phyloP scores from a whole-genome alignment of 805 yeast species.

The Starmera pachycereana region DNA sequence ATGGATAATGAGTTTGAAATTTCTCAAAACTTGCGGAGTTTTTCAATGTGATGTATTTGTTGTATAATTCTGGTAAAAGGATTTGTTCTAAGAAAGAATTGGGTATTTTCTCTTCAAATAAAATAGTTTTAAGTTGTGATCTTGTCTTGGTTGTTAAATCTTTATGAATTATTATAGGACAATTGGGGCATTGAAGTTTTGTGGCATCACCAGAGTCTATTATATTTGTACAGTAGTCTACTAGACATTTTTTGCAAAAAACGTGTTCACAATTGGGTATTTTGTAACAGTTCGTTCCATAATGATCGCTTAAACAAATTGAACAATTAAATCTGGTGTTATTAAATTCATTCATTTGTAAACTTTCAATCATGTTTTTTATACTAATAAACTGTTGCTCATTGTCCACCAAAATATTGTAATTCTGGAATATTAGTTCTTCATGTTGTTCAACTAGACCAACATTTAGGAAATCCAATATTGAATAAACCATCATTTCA shows the following conservation, averaged over 20 bases:
- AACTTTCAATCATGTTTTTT: slow-evolving; percentile 16
- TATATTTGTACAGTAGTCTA: slow-evolving; percentile 28
- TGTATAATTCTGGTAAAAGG: slow-evolving; percentile 19
- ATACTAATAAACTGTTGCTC: slow-evolving; percentile 6
- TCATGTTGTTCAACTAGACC: slow-evolving; percentile 8
- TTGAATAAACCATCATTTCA: slow-evolving; percentile 30
- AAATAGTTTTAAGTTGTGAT: slow-evolving; percentile 21
- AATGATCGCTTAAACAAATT: slow-evolving; percentile 42
- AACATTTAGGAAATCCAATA: slow-evolving; percentile 30
- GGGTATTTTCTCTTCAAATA: slow-evolving; percentile 34
- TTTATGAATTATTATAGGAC: slow-evolving; percentile 17
- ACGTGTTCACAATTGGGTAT: slow-evolving; percentile 34
- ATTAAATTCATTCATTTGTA: slow-evolving; percentile 21
- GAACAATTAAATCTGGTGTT: slow-evolving; percentile 36
- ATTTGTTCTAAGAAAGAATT: slow-evolving; percentile 24
- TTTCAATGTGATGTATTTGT: slow-evolving; percentile 30
- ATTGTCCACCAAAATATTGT: slow-evolving; percentile 3
- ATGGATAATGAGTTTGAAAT: slow-evolving; percentile 35
- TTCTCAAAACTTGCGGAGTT: slow-evolving; percentile 30
- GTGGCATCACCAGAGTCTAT: slow-evolving; percentile 40
- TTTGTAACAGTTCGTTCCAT: slow-evolving; percentile 30
- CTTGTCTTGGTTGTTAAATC: slow-evolving; percentile 16
- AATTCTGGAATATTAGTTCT: slow-evolving; percentile 7
- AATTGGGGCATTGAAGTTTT: slow-evolving; percentile 49
- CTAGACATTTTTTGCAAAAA: slow-evolving; percentile 37